Percentiles rank a stretch among this genome's conserved stretches.
Conservation (phyloP, 495 filamentous ascomycete species). For the Xylaria telfairii region DNA sequence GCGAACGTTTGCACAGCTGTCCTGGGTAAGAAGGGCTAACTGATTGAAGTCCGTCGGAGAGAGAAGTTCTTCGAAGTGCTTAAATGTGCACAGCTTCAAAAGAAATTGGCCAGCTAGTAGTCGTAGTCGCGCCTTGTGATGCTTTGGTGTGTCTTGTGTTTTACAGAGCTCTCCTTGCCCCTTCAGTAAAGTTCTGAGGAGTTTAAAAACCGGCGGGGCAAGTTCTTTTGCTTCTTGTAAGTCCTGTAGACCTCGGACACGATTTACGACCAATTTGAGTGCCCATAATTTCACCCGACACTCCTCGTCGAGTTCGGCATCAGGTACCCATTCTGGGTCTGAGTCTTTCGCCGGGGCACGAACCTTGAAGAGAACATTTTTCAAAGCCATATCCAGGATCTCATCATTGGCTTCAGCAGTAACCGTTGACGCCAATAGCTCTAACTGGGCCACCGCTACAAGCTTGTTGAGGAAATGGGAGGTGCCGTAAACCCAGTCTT, state of each 20-base stretch:
- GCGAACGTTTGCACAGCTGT: conserved; percentile 73
- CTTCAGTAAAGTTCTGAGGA: conserved; percentile 75
- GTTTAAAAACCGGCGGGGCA: conserved; percentile 72
- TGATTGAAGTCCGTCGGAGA: conserved; percentile 75
- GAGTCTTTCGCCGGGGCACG: conserved; percentile 59
- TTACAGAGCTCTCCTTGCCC: conserved; percentile 81
- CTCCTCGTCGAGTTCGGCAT: conserved; percentile 76
- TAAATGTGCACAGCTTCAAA: conserved; percentile 79
- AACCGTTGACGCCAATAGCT: conserved; percentile 75
- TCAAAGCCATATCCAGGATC: conserved; percentile 79
- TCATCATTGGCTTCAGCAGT: conserved; percentile 74
- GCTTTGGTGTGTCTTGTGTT: conserved; percentile 70
- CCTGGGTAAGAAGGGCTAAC: conserved; percentile 80
- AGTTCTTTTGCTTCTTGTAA: conserved; percentile 66
- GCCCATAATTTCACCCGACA: conserved; percentile 85
- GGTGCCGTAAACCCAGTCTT: conserved; percentile 77
- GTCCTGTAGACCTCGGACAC: conserved; percentile 70
- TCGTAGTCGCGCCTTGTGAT: conserved; percentile 77
- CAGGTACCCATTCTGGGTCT: conserved; percentile 69
- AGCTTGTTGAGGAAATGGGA: conserved; percentile 83
- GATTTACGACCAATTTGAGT: conserved; percentile 87
- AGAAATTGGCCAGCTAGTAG: conserved; percentile 81
- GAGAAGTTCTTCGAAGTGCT: conserved; percentile 78
- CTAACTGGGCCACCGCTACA: conserved; percentile 81
- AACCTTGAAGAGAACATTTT: conserved; percentile 74